These are phyloP conservation scores for Penicillium tannophilum DNA, from an alignment of 495 filamentous ascomycete genomes.

Conservation along the genomic window DNA sequence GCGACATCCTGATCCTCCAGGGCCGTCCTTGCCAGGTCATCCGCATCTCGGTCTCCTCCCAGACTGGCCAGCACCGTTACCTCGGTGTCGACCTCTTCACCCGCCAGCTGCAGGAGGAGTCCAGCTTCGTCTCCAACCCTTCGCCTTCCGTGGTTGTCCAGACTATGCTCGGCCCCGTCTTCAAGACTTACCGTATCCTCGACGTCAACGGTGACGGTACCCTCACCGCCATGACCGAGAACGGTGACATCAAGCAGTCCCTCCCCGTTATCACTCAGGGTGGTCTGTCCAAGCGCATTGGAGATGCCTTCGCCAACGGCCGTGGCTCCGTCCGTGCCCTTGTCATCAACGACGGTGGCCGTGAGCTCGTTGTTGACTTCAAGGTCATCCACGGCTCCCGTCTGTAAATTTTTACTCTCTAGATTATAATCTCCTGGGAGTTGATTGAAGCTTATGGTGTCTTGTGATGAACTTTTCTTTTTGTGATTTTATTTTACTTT, in stretches of 20 bases:
- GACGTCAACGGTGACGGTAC: conserved; percentile 89
- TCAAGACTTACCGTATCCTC: conserved; percentile 99
- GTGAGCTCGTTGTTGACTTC: conserved; percentile 97
- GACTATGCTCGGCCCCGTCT: conserved; percentile 99
- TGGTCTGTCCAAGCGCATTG: conserved; percentile 77
- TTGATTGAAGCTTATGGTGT: conserved; percentile 7
- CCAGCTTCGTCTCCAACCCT: conserved; percentile 95
- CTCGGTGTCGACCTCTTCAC: conserved; percentile 99
- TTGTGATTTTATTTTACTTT: conserved; percentile 16
- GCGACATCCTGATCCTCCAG: conserved; percentile 98
- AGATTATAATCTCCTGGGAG: conserved; percentile 2
- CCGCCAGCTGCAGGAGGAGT: conserved; percentile 99
- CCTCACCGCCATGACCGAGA: conserved; percentile 81
- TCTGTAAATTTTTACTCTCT: conserved; percentile 50
- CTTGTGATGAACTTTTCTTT: conserved; percentile 16
- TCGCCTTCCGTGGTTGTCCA: conserved; percentile 95
- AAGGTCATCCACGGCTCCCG: conserved; percentile 89
- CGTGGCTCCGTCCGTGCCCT: conserved; percentile 92
- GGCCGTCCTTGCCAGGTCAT: conserved; percentile 99
- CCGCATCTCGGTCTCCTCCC: conserved; percentile 96
- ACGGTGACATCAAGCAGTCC: conserved; percentile 96
- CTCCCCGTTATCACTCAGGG: conserved; percentile 93
- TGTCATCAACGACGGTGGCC: conserved; percentile 91
- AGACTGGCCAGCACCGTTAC: conserved; percentile 99
- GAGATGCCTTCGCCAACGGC: conserved; percentile 84